Evolutionary conservation across 371 early-diverging fungal genomes (phyloP), one percentile per base, ranked within the genome.

Genomic region (Catenaria anguillulae): DNA sequence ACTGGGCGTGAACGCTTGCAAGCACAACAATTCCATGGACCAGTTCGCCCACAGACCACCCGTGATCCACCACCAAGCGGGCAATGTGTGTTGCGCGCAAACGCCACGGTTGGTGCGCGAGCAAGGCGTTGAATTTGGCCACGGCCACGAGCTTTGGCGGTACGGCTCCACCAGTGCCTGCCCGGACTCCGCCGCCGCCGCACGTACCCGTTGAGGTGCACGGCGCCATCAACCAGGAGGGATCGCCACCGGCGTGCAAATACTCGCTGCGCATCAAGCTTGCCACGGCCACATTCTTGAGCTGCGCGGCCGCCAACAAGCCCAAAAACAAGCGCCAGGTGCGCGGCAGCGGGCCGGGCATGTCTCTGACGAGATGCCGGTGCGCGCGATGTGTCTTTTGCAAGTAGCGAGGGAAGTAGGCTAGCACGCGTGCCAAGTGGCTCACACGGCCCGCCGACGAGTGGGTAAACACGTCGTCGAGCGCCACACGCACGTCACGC

Each of bases 31-130:
- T 77, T 29, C 75, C 83, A 56, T 83, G 84, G 6, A 83, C 79
- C 34, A 84, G 67, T 68, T 84, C 84, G 31, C 75, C 71, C 60
- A 72, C 72, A 55, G 76, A 77, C 84, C 84, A 84, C 40, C 58
- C 19, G 62, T 40, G 33, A 23, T 10, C 36, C 12, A 17, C 67
- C 65, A 82, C 69, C 5, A 79, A 65, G 8, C 67, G 62, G 3
- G 56, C 67, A 24, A 84, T 67, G 62, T 82, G 78, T 2, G 73
- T 64, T 23, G 67, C 64, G 31, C 67, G 68, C 35, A 83, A 62
- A 24, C 74, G 71, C 84, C 84, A 84, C 8, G 84, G 83, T 60
- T 81, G 83, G 42, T 80, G 72, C 17, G 84, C 76, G 64, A 84
- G 55, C 26, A 77, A 68, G 19, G 75, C 63, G 15, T 80, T 69